Conservation (phyloP, 345 rosid genomes). For the Syzygium grande region DNA sequence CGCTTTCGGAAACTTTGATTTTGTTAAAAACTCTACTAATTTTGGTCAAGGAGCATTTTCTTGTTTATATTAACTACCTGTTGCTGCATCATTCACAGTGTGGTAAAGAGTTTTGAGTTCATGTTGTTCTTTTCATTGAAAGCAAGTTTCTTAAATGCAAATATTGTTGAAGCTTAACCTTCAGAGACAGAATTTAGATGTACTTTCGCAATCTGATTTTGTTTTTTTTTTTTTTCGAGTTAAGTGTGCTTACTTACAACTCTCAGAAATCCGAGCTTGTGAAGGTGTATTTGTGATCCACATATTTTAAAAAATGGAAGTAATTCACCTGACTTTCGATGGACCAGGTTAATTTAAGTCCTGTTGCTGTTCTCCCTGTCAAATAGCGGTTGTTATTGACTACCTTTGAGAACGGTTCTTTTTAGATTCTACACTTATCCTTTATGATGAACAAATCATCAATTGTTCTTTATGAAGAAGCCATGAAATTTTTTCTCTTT, state of each 20-base stretch:
- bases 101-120: neutral
- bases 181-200: neutral
- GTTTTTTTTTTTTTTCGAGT: neutral
- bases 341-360: neutral
- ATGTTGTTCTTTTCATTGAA: neutral
- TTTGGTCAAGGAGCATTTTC: neutral
- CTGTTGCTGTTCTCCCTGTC: neutral
- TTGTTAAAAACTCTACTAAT: neutral
- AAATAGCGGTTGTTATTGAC: neutral
- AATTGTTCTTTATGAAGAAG: neutral
- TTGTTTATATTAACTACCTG: neutral
- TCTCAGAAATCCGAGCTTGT: slow-evolving; percentile 1
- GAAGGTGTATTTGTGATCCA: slow-evolving; percentile 7
- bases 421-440: neutral
- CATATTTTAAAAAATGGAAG: slow-evolving; percentile 1
- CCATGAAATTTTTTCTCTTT: neutral
- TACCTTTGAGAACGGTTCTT: neutral
- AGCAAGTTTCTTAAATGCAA: neutral
- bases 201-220: neutral
- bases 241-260: neutral
- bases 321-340: slow-evolving; percentile 1
- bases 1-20: neutral
- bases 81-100: neutral
- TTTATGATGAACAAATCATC: neutral
- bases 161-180: neutral